These are phyloP conservation scores for Cinchona pubescens DNA, from an alignment of 257 asterid species.

Conservation along the genomic window DNA sequence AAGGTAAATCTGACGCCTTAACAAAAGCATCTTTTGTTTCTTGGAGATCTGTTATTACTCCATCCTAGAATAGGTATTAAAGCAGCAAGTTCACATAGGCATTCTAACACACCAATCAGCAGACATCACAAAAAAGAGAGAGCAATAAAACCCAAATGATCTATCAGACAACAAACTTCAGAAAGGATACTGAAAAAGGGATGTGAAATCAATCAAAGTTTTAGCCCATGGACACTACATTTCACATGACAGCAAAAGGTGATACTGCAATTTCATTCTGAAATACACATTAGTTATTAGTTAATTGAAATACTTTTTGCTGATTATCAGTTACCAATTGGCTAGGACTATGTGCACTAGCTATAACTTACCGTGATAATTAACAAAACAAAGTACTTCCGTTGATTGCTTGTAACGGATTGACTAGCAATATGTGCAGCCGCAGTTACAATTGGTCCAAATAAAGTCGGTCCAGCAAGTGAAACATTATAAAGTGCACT, in stretches of 20 bases:
- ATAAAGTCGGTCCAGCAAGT: conserved; percentile 96
- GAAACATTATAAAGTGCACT: conserved; percentile 91
- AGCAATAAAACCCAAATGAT: not conserved
- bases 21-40: conserved; percentile 95
- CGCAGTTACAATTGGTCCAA: conserved; percentile 76
- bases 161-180: not conserved
- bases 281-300: not conserved
- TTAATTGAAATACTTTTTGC: not conserved
- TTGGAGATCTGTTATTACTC: conserved; percentile 96
- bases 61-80: conserved; percentile 54
- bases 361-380: conserved; percentile 78
- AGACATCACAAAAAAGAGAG: not conserved
- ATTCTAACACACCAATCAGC: conserved; percentile 5
- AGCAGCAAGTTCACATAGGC: not conserved
- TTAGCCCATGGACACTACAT: not conserved
- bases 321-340: not conserved
- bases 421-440: conserved; percentile 89
- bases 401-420: conserved; percentile 61
- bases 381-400: conserved; percentile 77
- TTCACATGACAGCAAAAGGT: not conserved
- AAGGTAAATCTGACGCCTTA: conserved; percentile 90
- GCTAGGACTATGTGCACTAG: not conserved
- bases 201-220: not conserved
- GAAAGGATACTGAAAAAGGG: not conserved
- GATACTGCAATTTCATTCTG: not conserved